phyloP scores from a whole-genome alignment of 108 stramenopile genomes.

The Cyclotella cryptica region DNA sequence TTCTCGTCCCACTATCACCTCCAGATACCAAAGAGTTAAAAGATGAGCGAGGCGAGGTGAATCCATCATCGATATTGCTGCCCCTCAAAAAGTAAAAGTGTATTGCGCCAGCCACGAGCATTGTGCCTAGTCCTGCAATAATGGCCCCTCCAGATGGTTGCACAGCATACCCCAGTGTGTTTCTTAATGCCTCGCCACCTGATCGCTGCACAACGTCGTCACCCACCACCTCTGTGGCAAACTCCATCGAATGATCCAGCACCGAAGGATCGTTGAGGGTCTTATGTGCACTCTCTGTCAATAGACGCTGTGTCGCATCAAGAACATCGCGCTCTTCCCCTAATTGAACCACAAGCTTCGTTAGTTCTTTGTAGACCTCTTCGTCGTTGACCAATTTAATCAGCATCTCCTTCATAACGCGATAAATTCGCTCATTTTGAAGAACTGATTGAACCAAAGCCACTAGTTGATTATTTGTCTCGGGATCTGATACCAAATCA shows the following conservation, averaged over 20 bases:
- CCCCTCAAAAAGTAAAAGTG: slow-evolving; percentile 43
- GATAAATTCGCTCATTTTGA: slow-evolving; percentile 71
- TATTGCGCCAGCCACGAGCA: slow-evolving; percentile 38
- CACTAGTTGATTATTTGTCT: slow-evolving; percentile 74
- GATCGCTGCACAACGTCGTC: slow-evolving; percentile 89
- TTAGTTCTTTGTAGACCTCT: slow-evolving; percentile 76
- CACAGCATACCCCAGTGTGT: slow-evolving; percentile 84
- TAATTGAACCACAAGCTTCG: slow-evolving; percentile 66
- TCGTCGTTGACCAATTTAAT: slow-evolving; percentile 75
- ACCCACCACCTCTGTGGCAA: slow-evolving; percentile 89
- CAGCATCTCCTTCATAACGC: slow-evolving; percentile 65
- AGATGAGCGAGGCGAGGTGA: background rate
- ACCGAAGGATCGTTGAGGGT: slow-evolving; percentile 88
- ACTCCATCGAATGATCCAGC: slow-evolving; percentile 92
- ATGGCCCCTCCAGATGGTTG: slow-evolving; percentile 61
- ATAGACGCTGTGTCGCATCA: slow-evolving; percentile 66
- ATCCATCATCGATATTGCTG: slow-evolving; percentile 1
- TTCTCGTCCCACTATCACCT: background rate
- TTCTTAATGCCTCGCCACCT: slow-evolving; percentile 85
- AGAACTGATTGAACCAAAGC: slow-evolving; percentile 72
- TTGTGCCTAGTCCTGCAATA: slow-evolving; percentile 35
- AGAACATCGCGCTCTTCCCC: slow-evolving; percentile 69
- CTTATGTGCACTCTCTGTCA: slow-evolving; percentile 80
- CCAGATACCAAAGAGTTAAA: slow-evolving; percentile 10
- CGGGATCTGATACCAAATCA: slow-evolving; percentile 79